Percentiles rank a stretch among this genome's conserved stretches.
Conservation (phyloP, 768 basidiomycete genomes). For the Scleroderma citrinum region DNA sequence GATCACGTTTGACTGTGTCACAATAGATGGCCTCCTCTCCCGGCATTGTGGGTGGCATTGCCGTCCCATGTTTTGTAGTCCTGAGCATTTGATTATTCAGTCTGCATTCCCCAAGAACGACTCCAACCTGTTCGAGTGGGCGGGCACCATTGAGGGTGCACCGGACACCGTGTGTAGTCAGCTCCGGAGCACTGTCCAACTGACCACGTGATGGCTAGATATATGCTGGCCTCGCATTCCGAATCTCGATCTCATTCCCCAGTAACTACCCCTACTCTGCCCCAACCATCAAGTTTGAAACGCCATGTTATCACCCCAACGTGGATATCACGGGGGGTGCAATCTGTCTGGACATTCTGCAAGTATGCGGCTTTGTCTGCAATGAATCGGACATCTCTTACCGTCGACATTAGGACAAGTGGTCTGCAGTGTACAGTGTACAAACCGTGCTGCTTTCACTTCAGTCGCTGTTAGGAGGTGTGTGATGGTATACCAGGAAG, state of each 20-base stretch:
- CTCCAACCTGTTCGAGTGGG: conserved; percentile 85
- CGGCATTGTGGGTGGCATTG: conserved; percentile 58
- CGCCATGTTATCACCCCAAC: conserved; percentile 89
- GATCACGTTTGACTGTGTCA: conserved; percentile 4
- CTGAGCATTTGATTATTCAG: conserved; percentile 30
- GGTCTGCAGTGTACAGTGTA: conserved; percentile 91
- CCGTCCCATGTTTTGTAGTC: neutral
- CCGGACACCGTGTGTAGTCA: conserved; percentile 57
- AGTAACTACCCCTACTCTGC: conserved; percentile 85
- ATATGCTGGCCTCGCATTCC: conserved; percentile 75
- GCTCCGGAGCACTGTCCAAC: neutral
- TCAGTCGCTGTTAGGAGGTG: conserved; percentile 84
- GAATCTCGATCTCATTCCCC: conserved; percentile 80
- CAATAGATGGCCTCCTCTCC: conserved; percentile 82
- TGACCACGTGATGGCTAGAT: conserved; percentile 39
- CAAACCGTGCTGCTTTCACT: conserved; percentile 85
- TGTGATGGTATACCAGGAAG: conserved; percentile 15
- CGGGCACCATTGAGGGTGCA: conserved; percentile 82
- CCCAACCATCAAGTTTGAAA: conserved; percentile 81
- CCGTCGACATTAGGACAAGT: conserved; percentile 62
- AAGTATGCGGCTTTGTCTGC: conserved; percentile 38
- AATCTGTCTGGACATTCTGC: conserved; percentile 85
- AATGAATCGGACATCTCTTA: conserved; percentile 2
- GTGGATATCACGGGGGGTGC: conserved; percentile 73
- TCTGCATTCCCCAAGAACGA: conserved; percentile 89